Evolutionary conservation across 768 basidiomycete genomes (phyloP).

Genomic region (Leccinum longicurvipes): DNA sequence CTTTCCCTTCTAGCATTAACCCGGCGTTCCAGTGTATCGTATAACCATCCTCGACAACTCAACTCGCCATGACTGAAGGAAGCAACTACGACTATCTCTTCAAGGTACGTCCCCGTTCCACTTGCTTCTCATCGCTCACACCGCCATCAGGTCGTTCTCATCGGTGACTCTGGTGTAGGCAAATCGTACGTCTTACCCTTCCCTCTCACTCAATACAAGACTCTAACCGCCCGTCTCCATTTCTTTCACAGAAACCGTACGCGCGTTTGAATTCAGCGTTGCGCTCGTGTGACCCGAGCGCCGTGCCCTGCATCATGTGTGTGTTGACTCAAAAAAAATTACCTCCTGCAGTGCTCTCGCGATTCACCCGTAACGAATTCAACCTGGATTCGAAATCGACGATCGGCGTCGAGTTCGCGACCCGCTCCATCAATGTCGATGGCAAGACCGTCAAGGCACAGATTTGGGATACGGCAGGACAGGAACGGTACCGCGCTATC

Average conservation of each 20-base stretch:
- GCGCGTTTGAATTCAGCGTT: slow-evolving; percentile 1
- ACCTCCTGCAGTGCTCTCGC: slow-evolving; percentile 80
- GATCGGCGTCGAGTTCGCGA: slow-evolving; percentile 98
- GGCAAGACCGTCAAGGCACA: slow-evolving; percentile 97
- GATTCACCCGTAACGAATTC: slow-evolving; percentile 99
- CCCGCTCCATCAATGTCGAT: slow-evolving; percentile 92
- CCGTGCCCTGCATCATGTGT: background rate
- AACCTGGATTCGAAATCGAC: slow-evolving; percentile 99
- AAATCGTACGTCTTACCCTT: background rate
- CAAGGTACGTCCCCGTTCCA: slow-evolving; percentile 59
- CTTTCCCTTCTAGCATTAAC: background rate
- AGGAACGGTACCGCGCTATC: slow-evolving; percentile 96
- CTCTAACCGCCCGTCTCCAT: background rate
- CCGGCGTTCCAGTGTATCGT: slow-evolving; percentile 6
- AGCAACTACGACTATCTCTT: slow-evolving; percentile 99
- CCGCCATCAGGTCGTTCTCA: slow-evolving; percentile 82
- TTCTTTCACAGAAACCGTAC: slow-evolving; percentile 33
- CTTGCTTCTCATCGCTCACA: background rate
- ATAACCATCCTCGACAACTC: slow-evolving; percentile 10
- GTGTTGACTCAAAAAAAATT: background rate
- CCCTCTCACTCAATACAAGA: background rate
- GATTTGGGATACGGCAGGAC: slow-evolving; percentile 99
- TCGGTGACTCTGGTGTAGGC: slow-evolving; percentile 79
- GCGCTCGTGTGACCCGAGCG: background rate
- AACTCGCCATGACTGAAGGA: slow-evolving; percentile 72